These are phyloP conservation scores for Theobroma cacao DNA, from an alignment of 345 rosid genomes.

Conservation along the genomic window DNA sequence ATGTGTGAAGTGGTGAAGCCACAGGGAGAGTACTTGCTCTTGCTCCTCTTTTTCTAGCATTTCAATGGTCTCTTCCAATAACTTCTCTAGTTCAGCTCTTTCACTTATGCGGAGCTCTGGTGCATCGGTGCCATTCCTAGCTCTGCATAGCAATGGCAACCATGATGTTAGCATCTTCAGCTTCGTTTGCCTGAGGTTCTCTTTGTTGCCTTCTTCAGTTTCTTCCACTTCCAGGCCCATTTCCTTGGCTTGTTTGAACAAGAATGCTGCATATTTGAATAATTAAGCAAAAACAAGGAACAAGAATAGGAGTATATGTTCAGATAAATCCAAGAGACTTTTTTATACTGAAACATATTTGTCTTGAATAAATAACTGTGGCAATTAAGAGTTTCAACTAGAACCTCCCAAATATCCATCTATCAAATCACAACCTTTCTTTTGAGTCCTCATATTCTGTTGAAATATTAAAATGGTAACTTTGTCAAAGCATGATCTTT, in stretches of 20 bases:
- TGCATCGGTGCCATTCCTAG: conserved; percentile 65
- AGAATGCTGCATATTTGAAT: conserved; percentile 45
- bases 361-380: not conserved
- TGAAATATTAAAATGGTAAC: not conserved
- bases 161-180: conserved; percentile 66
- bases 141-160: conserved; percentile 77
- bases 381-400: not conserved
- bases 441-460: not conserved
- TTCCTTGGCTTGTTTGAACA: conserved; percentile 61
- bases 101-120: conserved; percentile 55
- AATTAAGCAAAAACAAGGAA: not conserved
- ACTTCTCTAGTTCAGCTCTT: conserved; percentile 52
- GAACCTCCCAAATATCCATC: not conserved
- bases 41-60: conserved; percentile 54
- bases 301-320: not conserved
- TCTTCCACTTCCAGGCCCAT: conserved; percentile 30
- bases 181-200: conserved; percentile 36
- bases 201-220: conserved; percentile 34
- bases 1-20: conserved; percentile 79
- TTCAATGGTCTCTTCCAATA: conserved; percentile 57
- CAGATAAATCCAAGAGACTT: not conserved
- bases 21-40: conserved; percentile 70
- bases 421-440: not conserved
- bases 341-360: not conserved
- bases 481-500: not conserved